Evolutionary conservation across 495 filamentous ascomycete species (phyloP).

Genomic region (Neohortaea acidophila): DNA sequence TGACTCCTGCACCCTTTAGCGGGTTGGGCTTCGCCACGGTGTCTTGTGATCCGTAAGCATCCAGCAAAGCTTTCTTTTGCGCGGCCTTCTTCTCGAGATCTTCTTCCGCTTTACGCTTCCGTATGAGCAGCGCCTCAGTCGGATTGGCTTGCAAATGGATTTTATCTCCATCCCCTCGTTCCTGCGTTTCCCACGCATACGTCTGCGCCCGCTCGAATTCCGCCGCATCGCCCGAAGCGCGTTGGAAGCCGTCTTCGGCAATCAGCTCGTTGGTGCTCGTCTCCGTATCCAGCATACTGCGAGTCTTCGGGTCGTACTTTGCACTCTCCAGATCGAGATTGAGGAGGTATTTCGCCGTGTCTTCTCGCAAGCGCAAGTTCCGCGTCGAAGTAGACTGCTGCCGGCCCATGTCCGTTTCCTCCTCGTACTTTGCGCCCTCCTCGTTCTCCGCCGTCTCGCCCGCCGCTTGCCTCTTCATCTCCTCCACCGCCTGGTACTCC

Average conservation of each 20-base stretch:
- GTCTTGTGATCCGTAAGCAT: conserved; percentile 70
- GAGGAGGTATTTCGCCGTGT: conserved; percentile 94
- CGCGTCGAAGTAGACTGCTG: conserved; percentile 79
- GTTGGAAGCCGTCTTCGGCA: conserved; percentile 86
- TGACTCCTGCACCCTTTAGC: conserved; percentile 49
- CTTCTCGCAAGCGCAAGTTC: conserved; percentile 82
- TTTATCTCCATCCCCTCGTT: conserved; percentile 55
- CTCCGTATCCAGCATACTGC: conserved; percentile 80
- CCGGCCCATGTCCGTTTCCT: conserved; percentile 91
- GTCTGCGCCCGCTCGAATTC: conserved; percentile 82
- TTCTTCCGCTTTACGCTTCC: conserved; percentile 63
- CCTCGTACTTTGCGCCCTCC: conserved; percentile 70
- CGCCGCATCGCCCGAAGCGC: conserved; percentile 79
- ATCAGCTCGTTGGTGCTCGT: conserved; percentile 73
- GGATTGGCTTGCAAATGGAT: conserved; percentile 91
- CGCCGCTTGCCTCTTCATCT: conserved; percentile 48
- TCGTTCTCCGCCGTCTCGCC: conserved; percentile 39
- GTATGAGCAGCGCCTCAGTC: conserved; percentile 71
- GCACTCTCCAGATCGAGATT: conserved; percentile 93
- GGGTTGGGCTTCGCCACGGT: conserved; percentile 42
- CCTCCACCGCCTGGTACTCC: conserved; percentile 75
- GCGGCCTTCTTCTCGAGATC: conserved; percentile 49
- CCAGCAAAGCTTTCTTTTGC: conserved; percentile 55
- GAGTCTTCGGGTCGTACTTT: conserved; percentile 95
- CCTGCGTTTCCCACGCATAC: conserved; percentile 92